Base-by-base conservation (phyloP, 2,329 filamentous ascomycete species). In the Hypoxylon sp. region DNA sequence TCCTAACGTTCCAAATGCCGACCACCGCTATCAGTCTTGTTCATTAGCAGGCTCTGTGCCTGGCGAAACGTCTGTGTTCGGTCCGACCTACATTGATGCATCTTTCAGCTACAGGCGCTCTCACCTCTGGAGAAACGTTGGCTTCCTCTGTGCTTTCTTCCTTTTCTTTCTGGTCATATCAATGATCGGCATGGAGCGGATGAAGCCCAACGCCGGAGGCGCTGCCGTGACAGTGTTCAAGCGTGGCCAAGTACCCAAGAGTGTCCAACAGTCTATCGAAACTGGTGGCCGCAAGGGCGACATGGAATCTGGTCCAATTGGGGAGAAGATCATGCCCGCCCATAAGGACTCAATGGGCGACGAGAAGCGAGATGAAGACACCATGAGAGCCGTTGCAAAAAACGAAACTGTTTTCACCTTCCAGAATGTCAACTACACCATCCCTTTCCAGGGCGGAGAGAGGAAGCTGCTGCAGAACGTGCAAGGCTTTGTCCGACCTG, bases 401-500 rank as follows among this genome's bases (percentile, higher is more conserved):
- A 89, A 89, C 63, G 87, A 90, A 51, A 82, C 82, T 0, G 78
- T 87, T 2, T 84, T 88, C 53, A 87, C 85, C 0, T 84, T 84
- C 59, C 78, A 79, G 64, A 75, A 84, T 43, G 77, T 85, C 58
- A 81, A 82, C 51, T 85, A 85, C 63, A 82, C 77, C 0, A 81
- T 83, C 1, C 80, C 80, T 10, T 78, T 77, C 64, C 91, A 92
- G 71, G 82, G 83, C 2, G 86, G 91, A 52, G 78, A 85, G n/a
- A 84, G 90, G 19, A 86, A 88, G 50, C 85, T 95, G 56, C 79
- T 95, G 19, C 86, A 93, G 62, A 84, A 93, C 63, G 89, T 94
- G 0, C 89, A 94, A 70, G 92, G 92, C n/a, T 94, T 89, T 82
- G 91, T 95, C 44, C 91, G 92, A 64, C 92, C 92, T 1, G 92